Percentiles rank a stretch among this genome's conserved stretches.
These are phyloP conservation scores for Colletotrichum acutatum DNA, from an alignment of 2,329 filamentous ascomycete species.

Conservation along the genomic window DNA sequence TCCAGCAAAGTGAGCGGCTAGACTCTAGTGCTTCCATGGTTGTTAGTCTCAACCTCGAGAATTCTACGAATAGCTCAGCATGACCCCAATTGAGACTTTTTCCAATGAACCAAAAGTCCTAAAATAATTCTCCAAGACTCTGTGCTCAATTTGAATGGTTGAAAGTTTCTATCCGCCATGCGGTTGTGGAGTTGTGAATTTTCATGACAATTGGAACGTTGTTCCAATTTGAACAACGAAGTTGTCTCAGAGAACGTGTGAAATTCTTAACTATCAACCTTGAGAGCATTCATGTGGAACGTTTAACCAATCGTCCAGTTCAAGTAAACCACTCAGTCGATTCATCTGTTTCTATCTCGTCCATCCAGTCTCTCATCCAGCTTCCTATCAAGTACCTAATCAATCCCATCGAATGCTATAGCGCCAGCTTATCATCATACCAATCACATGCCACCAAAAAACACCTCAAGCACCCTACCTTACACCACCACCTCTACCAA, in stretches of 20 bases:
- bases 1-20: neutral
- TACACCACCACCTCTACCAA: neutral
- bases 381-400: no score
- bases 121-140: neutral
- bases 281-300: accelerated
- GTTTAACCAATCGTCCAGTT: neutral
- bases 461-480: neutral
- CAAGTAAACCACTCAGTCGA: neutral
- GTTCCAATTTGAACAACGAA: neutral
- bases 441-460: neutral
- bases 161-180: accelerated
- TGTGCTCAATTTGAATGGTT: accelerated
- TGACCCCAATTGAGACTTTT: neutral
- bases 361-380: neutral
- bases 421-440: neutral
- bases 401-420: neutral
- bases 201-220: neutral
- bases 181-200: neutral
- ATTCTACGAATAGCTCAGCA: neutral
- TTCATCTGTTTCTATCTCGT: neutral
- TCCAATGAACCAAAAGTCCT: neutral
- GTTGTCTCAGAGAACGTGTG: accelerated
- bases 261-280: accelerated
- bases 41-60: neutral
- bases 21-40: neutral